Conservation (phyloP, 441 rosid genomes). For the Jatropha multifida region DNA sequence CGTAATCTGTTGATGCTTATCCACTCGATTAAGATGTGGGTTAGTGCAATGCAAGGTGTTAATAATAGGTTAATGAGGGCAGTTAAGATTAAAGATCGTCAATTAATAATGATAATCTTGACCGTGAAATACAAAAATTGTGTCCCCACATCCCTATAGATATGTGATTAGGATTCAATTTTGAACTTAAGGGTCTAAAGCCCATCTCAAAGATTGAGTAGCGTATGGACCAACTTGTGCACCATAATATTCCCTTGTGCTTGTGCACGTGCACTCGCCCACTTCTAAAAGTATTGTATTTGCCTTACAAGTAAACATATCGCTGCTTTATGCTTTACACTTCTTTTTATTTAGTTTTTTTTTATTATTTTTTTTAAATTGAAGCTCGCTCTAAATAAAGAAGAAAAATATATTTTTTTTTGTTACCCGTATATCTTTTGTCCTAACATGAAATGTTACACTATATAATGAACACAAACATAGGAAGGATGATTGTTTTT, state of each 20-base stretch:
- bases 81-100: conserved; percentile 10
- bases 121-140: background rate
- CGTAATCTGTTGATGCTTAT: background rate
- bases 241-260: conserved; percentile 1
- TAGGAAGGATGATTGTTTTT: too few species aligned
- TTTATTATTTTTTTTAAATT: background rate
- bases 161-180: background rate
- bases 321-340: background rate
- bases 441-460: too few species aligned
- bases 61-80: background rate
- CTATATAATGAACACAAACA: too few species aligned
- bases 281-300: background rate
- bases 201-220: background rate
- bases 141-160: too few species aligned
- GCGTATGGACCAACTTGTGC: conserved; percentile 6
- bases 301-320: background rate
- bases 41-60: background rate
- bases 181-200: background rate
- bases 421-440: too few species aligned
- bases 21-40: background rate
- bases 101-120: conserved; percentile 1
- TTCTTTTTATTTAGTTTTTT: background rate
- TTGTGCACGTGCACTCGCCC: conserved; percentile 5
- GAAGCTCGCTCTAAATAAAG: background rate
- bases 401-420: background rate